phyloP scores from a whole-genome alignment of 2,329 filamentous ascomycete species.

The Aspergillus spinulosporus region DNA sequence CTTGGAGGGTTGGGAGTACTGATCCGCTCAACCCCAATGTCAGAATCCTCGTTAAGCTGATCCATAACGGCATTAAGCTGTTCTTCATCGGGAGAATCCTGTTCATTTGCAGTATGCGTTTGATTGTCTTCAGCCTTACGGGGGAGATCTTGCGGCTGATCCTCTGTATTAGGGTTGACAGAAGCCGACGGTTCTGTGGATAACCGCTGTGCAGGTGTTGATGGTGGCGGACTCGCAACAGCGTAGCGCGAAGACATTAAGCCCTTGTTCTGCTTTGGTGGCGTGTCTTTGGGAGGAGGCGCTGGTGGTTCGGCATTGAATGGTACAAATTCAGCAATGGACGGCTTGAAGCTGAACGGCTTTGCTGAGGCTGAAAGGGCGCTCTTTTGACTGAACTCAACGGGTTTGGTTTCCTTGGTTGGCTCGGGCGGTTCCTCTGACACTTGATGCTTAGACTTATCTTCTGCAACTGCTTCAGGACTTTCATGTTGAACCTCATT shows the following conservation, averaged over 20 bases:
- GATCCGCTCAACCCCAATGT: slow-evolving; percentile 70
- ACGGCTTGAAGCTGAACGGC: slow-evolving; percentile 60
- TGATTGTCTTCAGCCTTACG: slow-evolving; percentile 18
- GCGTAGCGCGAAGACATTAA: slow-evolving; percentile 41
- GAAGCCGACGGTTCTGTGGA: slow-evolving; percentile 14
- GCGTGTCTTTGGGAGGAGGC: slow-evolving; percentile 20
- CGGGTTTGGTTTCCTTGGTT: slow-evolving; percentile 21
- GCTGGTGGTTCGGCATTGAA: slow-evolving; percentile 18
- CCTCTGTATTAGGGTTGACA: slow-evolving; percentile 9
- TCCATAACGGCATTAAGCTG: slow-evolving; percentile 94
- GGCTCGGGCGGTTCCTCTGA: slow-evolving; percentile 15
- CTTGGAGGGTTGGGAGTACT: slow-evolving; percentile 35
- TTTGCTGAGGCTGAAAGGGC: slow-evolving; percentile 69
- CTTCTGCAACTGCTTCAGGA: slow-evolving; percentile 17
- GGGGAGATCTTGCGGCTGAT: slow-evolving; percentile 5
- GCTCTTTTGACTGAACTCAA: slow-evolving; percentile 37
- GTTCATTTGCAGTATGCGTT: slow-evolving; percentile 24
- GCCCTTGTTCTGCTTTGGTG: slow-evolving; percentile 26
- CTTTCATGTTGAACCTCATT: slow-evolving; percentile 16
- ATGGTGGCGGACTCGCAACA: slow-evolving; percentile 27
- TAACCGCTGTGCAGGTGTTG: slow-evolving; percentile 22
- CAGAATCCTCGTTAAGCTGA: slow-evolving; percentile 73
- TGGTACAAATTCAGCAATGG: slow-evolving; percentile 33
- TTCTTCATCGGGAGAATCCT: slow-evolving; percentile 49
- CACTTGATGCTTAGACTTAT: slow-evolving; percentile 17